Conservation (phyloP, 139 green algal species). For the Closterium sp. region DNA sequence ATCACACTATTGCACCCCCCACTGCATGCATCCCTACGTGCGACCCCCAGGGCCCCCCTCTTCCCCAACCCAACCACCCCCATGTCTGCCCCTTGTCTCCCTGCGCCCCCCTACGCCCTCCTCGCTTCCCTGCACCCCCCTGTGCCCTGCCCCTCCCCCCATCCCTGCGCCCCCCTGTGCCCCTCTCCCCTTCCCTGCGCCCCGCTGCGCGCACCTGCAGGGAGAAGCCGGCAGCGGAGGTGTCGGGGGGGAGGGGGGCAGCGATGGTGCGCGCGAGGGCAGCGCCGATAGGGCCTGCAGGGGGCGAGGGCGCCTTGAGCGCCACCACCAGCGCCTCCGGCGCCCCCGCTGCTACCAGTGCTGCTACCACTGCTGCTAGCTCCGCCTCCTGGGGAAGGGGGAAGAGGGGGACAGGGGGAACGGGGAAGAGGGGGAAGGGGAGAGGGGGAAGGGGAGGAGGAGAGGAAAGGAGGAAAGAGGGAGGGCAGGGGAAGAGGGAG, state of each 20-base stretch:
- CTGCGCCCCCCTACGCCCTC: not conserved
- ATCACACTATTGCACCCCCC: too few relatives aligned
- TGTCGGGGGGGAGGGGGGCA: not conserved
- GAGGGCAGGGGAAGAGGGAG: not conserved
- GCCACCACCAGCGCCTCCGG: slow-evolving; percentile 5
- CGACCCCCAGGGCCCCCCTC: too few relatives aligned
- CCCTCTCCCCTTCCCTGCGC: not conserved
- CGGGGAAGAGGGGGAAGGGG: not conserved
- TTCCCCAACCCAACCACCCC: not conserved
- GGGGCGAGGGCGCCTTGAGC: not conserved
- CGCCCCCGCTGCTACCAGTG: slow-evolving; percentile 14
- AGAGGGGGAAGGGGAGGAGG: not conserved
- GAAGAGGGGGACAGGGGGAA: not conserved
- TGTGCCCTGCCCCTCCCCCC: not conserved
- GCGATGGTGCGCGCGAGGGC: not conserved
- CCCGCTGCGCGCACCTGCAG: not conserved
- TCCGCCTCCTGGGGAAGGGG: not conserved
- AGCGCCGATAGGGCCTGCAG: not conserved
- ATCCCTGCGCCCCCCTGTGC: not conserved
- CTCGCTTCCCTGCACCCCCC: not conserved
- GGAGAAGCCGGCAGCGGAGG: not conserved
- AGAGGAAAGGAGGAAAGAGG: not conserved
- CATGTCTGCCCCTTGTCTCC: not conserved
- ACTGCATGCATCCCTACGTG: too few relatives aligned
- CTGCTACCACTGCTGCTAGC: slow-evolving; percentile 2